Base-by-base conservation (phyloP, 257 asterid species). In the Haberlea rhodopensis region DNA sequence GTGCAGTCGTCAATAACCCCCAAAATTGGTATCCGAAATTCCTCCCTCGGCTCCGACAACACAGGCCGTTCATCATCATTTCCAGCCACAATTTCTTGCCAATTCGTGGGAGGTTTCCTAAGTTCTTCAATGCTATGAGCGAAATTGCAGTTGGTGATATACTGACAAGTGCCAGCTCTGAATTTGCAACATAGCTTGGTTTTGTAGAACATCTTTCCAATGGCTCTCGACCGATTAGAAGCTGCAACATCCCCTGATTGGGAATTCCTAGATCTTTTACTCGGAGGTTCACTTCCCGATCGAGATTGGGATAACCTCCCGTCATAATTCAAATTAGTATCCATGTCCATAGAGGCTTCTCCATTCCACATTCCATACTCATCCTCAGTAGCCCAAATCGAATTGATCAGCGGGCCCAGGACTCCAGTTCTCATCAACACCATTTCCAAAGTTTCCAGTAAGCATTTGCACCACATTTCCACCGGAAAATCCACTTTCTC, bases 1-100 rank as follows among this genome's bases (percentile, higher is more conserved):
- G 90, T 24, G 85, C 25, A 31, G n/a, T 88, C 96, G 18, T 74
- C 85, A n/a, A 81, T 78, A 46, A 78, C 82, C 29, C 83, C 91
- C 16, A 85, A 76, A 29, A 84, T 81, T 24, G 95, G 95, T 69
- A 87, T 82, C 85, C 79, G 94, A 72, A 71, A 85, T 27, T 85
- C 91, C 77, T 84, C 96, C 78, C 86, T 76, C 1, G 81, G 81
- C 66, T 81, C 90, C 28, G 77, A 62, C 4, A 77, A 65, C 24
- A 46, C 58, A 16, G 65, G 80, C 40, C 78, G 70, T 2, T 80
- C 92, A 5, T 84, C 96, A 77, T 85, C 89, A 11, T 81, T 85
- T 5, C 85, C 86, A 61, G 91, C 87, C 28, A 88, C 87, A 18
- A 88, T 85, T 22, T 88, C 96, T 74, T 88, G 94, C 96, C 94